Evolutionary conservation across 164 flowering plant species (phyloP).

Genomic region (Paratinospora sagittata): DNA sequence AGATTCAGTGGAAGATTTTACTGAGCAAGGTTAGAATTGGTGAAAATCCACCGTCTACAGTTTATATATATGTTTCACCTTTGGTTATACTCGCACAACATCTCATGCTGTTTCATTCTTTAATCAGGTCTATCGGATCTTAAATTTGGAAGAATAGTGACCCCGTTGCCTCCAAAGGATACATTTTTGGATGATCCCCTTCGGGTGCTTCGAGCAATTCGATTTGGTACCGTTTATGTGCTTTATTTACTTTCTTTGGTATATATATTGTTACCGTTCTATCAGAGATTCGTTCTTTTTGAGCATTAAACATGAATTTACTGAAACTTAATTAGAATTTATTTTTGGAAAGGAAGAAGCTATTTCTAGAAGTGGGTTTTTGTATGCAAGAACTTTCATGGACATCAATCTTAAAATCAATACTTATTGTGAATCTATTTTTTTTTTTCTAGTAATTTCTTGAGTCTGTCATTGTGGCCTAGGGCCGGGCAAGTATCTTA

Average conservation of each 20-base stretch:
- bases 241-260: neutral
- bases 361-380: neutral
- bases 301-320: neutral
- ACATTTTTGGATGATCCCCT: conserved; percentile 97
- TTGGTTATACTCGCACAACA: neutral
- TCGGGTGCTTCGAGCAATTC: conserved; percentile 94
- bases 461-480: too few relatives aligned
- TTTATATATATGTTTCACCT: neutral
- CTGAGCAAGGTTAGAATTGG: conserved; percentile 61
- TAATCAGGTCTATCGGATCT: conserved; percentile 68
- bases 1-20: conserved; percentile 75
- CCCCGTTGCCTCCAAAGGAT: conserved; percentile 82
- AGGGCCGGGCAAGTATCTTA: too few relatives aligned
- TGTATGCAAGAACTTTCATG: too few relatives aligned
- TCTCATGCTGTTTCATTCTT: neutral
- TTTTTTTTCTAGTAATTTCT: neutral
- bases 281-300: neutral
- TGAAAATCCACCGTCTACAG: neutral
- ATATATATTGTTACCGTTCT: neutral
- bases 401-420: neutral
- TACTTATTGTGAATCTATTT: neutral
- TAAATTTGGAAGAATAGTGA: conserved; percentile 70
- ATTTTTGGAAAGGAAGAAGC: neutral
- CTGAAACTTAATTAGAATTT: neutral
- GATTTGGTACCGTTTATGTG: conserved; percentile 54